Evolutionary conservation across 148 eudicot genomes (phyloP), one percentile per base, ranked within the genome.

Genomic region (Silene latifolia): DNA sequence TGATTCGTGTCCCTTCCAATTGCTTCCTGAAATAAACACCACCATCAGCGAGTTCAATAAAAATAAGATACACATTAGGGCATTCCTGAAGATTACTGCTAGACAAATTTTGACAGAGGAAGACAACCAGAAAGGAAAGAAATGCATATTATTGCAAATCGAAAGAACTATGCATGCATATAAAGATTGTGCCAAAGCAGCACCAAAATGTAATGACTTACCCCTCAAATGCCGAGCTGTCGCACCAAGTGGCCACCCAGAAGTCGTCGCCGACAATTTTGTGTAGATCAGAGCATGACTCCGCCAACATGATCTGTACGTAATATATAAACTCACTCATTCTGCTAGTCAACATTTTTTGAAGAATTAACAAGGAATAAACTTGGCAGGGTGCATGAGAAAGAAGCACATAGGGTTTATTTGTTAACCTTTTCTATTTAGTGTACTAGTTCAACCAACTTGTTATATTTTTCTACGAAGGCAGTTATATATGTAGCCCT

Each of bases 1-100:
- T 88, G 83, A 95, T 92, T 89, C 97, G 84, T 78, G 99, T 92
- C 75, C 99, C 99, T 86, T 95, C 99, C 65, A 92, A 88, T 59
- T 85, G 89, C 83, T 77, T 92, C 80, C 99, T 95, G 88, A 81
- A 77, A 83, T 74, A 79, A 63, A 54, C 53, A 78, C 51, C 68
- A 80, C 18, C 20, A 66, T 70, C 72, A 60, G 62, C 76, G 48
- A 72, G 46, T 65, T 65, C 69, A 71, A 8, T 61, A 20, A 11
- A 39, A 57, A 21, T 24, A 27, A 64, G 23, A 14, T 29, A 4
- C 35, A 46, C 65, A 29, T 15, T n/a, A 9, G 23, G 24, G 59
- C 19, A 56, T 19, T 56, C 54, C 60, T 42, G 25, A 70, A 15
- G 5, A 21, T 13, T 25, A 51, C 8, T 69, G 69, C 67, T 11